Evolutionary conservation across 371 early-diverging fungal species (phyloP).

Genomic region (Quaeritorhiza haematococci): DNA sequence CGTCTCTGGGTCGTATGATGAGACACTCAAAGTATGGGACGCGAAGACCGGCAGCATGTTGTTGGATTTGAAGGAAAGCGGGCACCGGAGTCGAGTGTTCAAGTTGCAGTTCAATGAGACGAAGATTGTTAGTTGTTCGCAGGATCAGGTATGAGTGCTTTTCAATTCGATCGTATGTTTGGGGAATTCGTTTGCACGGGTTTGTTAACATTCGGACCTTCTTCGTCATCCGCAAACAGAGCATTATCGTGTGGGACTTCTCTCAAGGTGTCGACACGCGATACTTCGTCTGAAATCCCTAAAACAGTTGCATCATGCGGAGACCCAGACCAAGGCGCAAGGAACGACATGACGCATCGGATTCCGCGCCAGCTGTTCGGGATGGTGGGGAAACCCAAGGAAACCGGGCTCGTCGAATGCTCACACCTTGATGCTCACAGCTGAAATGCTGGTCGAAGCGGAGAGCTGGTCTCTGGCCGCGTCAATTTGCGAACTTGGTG

Average conservation of each 20-base stretch:
- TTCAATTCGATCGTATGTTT: background rate
- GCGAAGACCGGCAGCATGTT: slow-evolving; percentile 7
- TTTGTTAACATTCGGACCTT: background rate
- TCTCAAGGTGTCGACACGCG: slow-evolving; percentile 54
- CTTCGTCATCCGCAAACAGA: slow-evolving; percentile 25
- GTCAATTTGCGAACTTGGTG: too few relatives aligned
- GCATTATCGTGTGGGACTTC: slow-evolving; percentile 78
- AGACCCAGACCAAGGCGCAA: too few relatives aligned
- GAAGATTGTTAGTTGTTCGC: slow-evolving; percentile 77
- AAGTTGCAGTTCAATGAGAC: slow-evolving; percentile 55
- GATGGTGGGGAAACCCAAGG: too few relatives aligned
- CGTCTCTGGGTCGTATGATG: slow-evolving; percentile 45
- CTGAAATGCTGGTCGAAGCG: too few relatives aligned
- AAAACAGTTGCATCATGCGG: too few relatives aligned
- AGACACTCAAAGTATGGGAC: slow-evolving; percentile 43
- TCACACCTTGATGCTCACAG: too few relatives aligned
- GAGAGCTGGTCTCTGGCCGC: too few relatives aligned
- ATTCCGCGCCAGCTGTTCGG: too few relatives aligned
- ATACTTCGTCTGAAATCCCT: slow-evolving; percentile 19
- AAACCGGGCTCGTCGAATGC: too few relatives aligned
- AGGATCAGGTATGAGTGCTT: slow-evolving; percentile 42
- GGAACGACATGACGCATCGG: too few relatives aligned
- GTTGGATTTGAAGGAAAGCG: slow-evolving; percentile 18
- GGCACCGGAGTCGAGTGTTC: slow-evolving; percentile 34
- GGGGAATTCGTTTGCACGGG: background rate